phyloP scores from a whole-genome alignment of 2,329 filamentous ascomycete species.

The Sporothrix dimorphospora region DNA sequence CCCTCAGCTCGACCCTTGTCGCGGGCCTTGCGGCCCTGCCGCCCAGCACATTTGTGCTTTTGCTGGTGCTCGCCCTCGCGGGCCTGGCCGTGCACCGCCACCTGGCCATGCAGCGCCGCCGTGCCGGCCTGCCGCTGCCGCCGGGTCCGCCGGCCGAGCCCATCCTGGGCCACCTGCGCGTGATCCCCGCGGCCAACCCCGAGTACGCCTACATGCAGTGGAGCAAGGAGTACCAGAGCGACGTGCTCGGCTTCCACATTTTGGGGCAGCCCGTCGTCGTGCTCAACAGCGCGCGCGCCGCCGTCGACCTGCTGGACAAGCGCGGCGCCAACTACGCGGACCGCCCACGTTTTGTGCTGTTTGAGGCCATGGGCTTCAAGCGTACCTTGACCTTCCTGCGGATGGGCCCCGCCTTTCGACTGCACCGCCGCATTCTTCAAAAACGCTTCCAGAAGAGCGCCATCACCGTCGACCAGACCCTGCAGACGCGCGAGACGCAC shows the following conservation, averaged over 20 bases:
- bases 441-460: slow-evolving; percentile 44
- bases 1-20: not conserved
- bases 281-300: slow-evolving; percentile 46
- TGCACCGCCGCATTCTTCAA: slow-evolving; percentile 46
- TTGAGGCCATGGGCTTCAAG: slow-evolving; percentile 48
- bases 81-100: not conserved
- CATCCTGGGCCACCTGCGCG: slow-evolving; percentile 35
- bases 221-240: slow-evolving; percentile 36
- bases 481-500: slow-evolving; percentile 40
- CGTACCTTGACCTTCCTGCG: slow-evolving; percentile 49
- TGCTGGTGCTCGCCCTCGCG: not conserved
- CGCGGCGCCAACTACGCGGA: slow-evolving; percentile 50
- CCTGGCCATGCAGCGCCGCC: not conserved
- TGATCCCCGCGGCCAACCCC: slow-evolving; percentile 33
- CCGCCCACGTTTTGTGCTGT: slow-evolving; percentile 49
- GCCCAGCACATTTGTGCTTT: not conserved
- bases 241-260: slow-evolving; percentile 41
- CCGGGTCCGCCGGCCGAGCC: slow-evolving; percentile 34
- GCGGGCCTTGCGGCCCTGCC: not conserved
- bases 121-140: slow-evolving; percentile 28
- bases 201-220: slow-evolving; percentile 32
- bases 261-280: slow-evolving; percentile 45
- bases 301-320: slow-evolving; percentile 50
- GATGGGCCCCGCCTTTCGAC: slow-evolving; percentile 45
- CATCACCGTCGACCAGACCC: slow-evolving; percentile 32